These are phyloP conservation scores for Penicillium sp. DNA, from an alignment of 2,329 filamentous ascomycete genomes.

Conservation along the genomic window DNA sequence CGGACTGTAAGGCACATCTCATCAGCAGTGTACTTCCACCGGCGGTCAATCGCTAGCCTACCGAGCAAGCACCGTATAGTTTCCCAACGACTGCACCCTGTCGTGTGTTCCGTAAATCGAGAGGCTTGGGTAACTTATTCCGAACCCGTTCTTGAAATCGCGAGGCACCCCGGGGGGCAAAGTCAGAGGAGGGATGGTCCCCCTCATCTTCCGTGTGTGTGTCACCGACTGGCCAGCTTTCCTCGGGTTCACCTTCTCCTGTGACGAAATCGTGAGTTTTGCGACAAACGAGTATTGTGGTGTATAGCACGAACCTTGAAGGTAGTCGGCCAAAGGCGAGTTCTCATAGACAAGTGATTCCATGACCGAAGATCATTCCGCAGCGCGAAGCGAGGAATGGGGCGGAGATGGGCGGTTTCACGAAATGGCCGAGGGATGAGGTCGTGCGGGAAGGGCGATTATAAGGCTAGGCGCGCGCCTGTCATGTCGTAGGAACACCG, in stretches of 20 bases:
- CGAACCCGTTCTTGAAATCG: conserved; percentile 52
- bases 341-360: conserved; percentile 85
- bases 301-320: conserved; percentile 67
- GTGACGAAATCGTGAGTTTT: conserved; percentile 12
- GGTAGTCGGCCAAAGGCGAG: conserved; percentile 83
- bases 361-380: conserved; percentile 58
- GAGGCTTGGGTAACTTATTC: conserved; percentile 50
- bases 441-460: conserved; percentile 91
- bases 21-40: conserved; percentile 10
- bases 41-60: conserved; percentile 28
- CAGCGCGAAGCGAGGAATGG: conserved; percentile 11
- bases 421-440: conserved; percentile 59
- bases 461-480: conserved; percentile 77
- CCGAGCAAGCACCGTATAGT: conserved; percentile 51
- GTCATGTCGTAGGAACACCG: conserved; percentile 17
- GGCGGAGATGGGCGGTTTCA: conserved; percentile 16
- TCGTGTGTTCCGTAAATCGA: conserved; percentile 38
- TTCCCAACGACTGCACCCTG: conserved; percentile 37
- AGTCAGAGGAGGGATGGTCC: conserved; percentile 38
- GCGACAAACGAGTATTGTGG: not conserved
- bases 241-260: conserved; percentile 50
- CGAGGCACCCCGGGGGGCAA: conserved; percentile 53
- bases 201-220: conserved; percentile 30
- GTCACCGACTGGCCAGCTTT: conserved; percentile 40
- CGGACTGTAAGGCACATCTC: conserved; percentile 23